Conservation (phyloP, 106 monocot genomes). For the Agapanthus africanus region DNA sequence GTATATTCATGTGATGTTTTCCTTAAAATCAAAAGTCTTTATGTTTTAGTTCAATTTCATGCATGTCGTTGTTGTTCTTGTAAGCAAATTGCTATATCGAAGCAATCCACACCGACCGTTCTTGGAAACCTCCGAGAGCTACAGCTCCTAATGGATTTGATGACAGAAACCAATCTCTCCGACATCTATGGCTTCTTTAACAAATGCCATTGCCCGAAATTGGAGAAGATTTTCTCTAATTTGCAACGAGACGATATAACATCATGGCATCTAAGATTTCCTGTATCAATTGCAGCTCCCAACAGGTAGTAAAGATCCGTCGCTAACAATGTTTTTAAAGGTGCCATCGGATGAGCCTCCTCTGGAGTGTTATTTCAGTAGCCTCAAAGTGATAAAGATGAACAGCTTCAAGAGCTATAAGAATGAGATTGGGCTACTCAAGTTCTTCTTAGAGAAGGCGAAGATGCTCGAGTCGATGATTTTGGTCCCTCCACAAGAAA, state of each 20-base stretch:
- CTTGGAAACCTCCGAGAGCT: constrained; percentile 5
- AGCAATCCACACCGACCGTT: neutral
- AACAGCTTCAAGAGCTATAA: constrained; percentile 15
- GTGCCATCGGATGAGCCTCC: too few relatives aligned
- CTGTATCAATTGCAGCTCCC: too few relatives aligned
- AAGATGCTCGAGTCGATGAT: neutral
- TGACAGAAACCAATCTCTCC: constrained; percentile 11
- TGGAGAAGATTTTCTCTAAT: constrained; percentile 6
- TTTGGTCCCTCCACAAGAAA: constrained; percentile 5
- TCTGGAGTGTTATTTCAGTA: too few relatives aligned
- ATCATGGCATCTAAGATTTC: too few relatives aligned
- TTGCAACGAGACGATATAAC: too few relatives aligned
- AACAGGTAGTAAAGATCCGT: too few relatives aligned
- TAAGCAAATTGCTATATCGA: neutral
- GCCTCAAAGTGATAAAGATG: constrained; percentile 10
- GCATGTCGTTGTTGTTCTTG: neutral
- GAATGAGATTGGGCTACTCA: constrained; percentile 14
- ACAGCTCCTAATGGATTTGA: constrained; percentile 6
- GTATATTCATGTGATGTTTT: neutral
- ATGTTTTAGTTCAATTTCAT: neutral
- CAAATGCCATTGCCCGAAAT: neutral
- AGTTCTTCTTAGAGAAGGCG: constrained; percentile 10
- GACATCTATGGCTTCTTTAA: constrained; percentile 3
- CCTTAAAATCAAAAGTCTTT: neutral
- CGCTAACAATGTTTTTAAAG: too few relatives aligned